These are phyloP conservation scores for Penstemon newberryi DNA, from an alignment of 257 asterid species.

Conservation along the genomic window DNA sequence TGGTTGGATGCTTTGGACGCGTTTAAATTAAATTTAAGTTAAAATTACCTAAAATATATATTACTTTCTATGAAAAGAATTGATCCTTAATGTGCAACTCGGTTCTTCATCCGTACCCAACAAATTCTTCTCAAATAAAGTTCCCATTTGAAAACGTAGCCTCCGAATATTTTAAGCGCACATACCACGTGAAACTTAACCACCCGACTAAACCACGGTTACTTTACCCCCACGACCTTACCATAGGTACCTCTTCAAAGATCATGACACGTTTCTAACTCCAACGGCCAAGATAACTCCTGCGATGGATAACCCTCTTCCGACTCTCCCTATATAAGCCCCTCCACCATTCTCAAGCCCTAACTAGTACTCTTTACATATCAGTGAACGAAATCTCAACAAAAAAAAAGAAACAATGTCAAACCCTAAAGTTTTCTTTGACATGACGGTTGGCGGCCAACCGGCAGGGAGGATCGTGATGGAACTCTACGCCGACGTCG, in stretches of 20 bases:
- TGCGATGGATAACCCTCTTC: slow-evolving; percentile 26
- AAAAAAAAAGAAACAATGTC: slow-evolving; percentile 4
- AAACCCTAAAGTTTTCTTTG: slow-evolving; percentile 37
- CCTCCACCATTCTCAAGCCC: neutral
- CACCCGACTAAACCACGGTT: slow-evolving; percentile 14
- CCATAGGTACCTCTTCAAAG: slow-evolving; percentile 9
- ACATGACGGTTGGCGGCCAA: slow-evolving; percentile 41
- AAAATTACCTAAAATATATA: too few relatives aligned
- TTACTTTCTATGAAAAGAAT: too few relatives aligned
- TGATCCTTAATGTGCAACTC: neutral
- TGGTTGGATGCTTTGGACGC: too few relatives aligned
- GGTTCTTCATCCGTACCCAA: too few relatives aligned
- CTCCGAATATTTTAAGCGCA: slow-evolving; percentile 28
- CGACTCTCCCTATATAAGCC: slow-evolving; percentile 41
- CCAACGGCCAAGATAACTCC: slow-evolving; percentile 34
- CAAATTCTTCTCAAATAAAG: too few relatives aligned
- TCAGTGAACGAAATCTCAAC: too few relatives aligned
- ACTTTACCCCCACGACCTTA: slow-evolving; percentile 11
- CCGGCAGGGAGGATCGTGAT: slow-evolving; percentile 41
- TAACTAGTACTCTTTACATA: too few relatives aligned
- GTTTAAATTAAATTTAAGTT: too few relatives aligned
- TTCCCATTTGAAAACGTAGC: neutral
- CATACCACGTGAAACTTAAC: slow-evolving; percentile 33
- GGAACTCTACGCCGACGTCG: slow-evolving; percentile 34
- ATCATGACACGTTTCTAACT: slow-evolving; percentile 35